phyloP scores from a whole-genome alignment of 2,329 filamentous ascomycete genomes.

The Pseudocercospora pini-densiflorae region DNA sequence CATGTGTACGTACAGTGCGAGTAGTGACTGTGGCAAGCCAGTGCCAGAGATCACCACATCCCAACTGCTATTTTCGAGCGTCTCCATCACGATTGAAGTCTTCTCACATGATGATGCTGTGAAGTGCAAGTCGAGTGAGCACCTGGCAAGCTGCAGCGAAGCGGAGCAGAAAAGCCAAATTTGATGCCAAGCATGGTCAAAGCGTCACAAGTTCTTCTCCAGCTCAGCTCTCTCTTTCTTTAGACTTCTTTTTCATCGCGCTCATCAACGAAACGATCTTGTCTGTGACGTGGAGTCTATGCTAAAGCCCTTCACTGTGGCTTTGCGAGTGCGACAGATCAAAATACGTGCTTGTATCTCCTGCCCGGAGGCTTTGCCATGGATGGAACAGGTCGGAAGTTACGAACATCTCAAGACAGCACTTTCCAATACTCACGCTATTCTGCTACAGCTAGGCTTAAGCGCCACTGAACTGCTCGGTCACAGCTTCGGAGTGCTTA shows the following conservation, averaged over 20 bases:
- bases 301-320: constrained; percentile 6
- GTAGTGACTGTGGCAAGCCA: constrained; percentile 57
- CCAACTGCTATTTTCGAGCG: constrained; percentile 56
- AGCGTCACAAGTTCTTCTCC: neutral
- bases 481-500: too few relatives aligned
- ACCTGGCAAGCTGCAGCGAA: constrained; percentile 1
- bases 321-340: constrained; percentile 9
- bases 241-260: constrained; percentile 1
- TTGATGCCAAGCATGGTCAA: constrained; percentile 5
- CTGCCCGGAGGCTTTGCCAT: constrained; percentile 9
- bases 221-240: neutral
- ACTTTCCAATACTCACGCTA: too few relatives aligned
- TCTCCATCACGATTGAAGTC: constrained; percentile 47
- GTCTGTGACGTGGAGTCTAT: constrained; percentile 1
- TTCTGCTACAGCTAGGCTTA: too few relatives aligned
- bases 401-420: neutral
- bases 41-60: constrained; percentile 60
- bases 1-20: constrained; percentile 54
- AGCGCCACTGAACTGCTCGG: too few relatives aligned
- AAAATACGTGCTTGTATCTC: constrained; percentile 12
- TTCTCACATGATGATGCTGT: constrained; percentile 17
- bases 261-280: constrained; percentile 7
- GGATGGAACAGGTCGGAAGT: constrained; percentile 12
- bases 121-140: constrained; percentile 8
- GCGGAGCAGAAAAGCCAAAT: neutral